These are phyloP conservation scores for Agrocybe pediades DNA, from an alignment of 768 basidiomycete genomes.

Conservation along the genomic window DNA sequence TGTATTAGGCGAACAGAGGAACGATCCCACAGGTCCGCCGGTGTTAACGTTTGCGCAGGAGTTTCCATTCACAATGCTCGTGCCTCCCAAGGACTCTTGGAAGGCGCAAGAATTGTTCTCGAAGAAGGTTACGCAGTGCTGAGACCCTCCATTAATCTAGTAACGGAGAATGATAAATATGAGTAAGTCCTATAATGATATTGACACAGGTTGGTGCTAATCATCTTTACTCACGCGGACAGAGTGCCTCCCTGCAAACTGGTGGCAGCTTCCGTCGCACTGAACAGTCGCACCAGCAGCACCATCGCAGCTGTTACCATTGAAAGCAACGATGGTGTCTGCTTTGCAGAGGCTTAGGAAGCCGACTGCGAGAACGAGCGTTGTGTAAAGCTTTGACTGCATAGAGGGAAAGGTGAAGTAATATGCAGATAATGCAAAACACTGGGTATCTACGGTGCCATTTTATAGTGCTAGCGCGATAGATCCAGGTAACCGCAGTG, in stretches of 20 bases:
- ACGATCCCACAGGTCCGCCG: conserved; percentile 8
- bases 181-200: neutral
- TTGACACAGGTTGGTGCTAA: neutral
- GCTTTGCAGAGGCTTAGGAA: neutral
- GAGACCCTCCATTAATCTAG: conserved; percentile 1
- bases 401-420: neutral
- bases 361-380: neutral
- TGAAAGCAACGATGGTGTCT: conserved; percentile 10
- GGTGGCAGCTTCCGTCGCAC: conserved; percentile 14
- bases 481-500: no score
- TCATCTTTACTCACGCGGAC: neutral
- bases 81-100: neutral
- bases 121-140: conserved; percentile 9
- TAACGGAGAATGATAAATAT: neutral
- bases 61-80: conserved; percentile 1
- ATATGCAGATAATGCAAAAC: neutral
- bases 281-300: conserved; percentile 1
- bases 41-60: conserved; percentile 6
- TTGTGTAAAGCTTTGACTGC: neutral
- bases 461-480: neutral
- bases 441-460: neutral
- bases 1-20: conserved; percentile 4
- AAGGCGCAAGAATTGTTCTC: conserved; percentile 2
- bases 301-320: conserved; percentile 5
- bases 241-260: conserved; percentile 9